phyloP scores from a whole-genome alignment of 106 monocot genomes.

The Dioscorea dumetorum region DNA sequence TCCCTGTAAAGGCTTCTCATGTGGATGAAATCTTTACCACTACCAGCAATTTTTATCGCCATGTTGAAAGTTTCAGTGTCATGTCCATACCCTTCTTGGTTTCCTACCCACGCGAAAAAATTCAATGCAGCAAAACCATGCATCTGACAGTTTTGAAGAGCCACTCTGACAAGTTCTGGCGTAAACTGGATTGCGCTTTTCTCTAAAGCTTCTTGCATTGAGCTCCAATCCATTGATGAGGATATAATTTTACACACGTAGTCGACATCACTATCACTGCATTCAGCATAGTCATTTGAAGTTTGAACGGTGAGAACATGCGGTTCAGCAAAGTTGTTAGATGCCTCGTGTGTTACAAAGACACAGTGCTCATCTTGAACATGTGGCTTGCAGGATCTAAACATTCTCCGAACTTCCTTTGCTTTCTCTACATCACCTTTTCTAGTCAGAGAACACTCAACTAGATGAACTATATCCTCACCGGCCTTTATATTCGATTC shows the following conservation, averaged over 20 bases:
- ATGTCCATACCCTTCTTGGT: constrained; percentile 35
- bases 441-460: constrained; percentile 34
- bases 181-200: constrained; percentile 35
- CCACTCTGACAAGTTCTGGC: constrained; percentile 46
- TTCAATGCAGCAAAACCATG: constrained; percentile 48
- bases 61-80: constrained; percentile 59
- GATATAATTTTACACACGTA: constrained; percentile 49
- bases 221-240: constrained; percentile 31
- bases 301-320: constrained; percentile 6
- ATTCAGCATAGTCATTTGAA: constrained; percentile 12
- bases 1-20: constrained; percentile 70
- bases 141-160: constrained; percentile 35
- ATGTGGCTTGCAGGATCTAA: constrained; percentile 17
- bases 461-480: constrained; percentile 24
- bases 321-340: background rate
- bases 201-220: constrained; percentile 34
- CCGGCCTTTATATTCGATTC: constrained; percentile 32
- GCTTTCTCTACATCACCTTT: constrained; percentile 37
- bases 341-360: constrained; percentile 7
- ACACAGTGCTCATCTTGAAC: constrained; percentile 4
- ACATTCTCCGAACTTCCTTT: constrained; percentile 27
- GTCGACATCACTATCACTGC: constrained; percentile 29
- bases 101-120: constrained; percentile 74
- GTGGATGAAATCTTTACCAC: constrained; percentile 73
- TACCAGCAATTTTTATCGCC: constrained; percentile 84